Evolutionary conservation across 768 basidiomycete species (phyloP).

Genomic region (Butyriboletus loyo): DNA sequence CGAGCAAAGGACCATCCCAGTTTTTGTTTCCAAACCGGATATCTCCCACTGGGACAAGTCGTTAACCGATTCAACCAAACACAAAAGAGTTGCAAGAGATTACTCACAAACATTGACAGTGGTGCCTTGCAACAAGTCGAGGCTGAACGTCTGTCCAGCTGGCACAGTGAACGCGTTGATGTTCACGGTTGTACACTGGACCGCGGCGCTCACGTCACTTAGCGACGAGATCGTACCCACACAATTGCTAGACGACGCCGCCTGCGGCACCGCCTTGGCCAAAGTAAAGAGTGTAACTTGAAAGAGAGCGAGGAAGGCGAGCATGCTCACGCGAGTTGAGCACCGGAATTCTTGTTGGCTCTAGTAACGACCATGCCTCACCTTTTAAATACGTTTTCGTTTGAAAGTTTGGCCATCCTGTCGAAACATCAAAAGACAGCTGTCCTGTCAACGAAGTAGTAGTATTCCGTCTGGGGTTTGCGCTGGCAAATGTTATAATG

Average conservation of each 20-base stretch:
- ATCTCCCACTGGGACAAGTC: slow-evolving; percentile 46
- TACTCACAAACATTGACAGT: slow-evolving; percentile 57
- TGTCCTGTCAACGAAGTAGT: too few species aligned
- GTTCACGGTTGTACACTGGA: slow-evolving; percentile 55
- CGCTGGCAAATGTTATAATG: too few species aligned
- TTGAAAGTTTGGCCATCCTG: not conserved
- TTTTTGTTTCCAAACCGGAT: slow-evolving; percentile 50
- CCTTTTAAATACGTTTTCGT: slow-evolving; percentile 4
- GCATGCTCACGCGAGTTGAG: slow-evolving; percentile 6
- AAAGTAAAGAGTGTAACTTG: slow-evolving; percentile 21
- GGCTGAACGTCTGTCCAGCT: slow-evolving; percentile 47
- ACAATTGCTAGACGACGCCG: slow-evolving; percentile 27
- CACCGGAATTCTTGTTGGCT: not conserved
- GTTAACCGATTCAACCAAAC: not conserved
- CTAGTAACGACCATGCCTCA: not conserved
- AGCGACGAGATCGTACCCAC: slow-evolving; percentile 54
- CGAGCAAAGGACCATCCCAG: slow-evolving; percentile 56
- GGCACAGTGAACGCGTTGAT: slow-evolving; percentile 58
- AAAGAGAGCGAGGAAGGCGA: slow-evolving; percentile 8
- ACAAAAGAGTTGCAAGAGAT: not conserved
- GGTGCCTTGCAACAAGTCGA: slow-evolving; percentile 45
- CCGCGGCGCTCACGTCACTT: slow-evolving; percentile 49
- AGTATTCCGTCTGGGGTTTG: too few species aligned
- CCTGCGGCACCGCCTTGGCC: slow-evolving; percentile 12
- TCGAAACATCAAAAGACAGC: not conserved